These are phyloP conservation scores for Crucihimalaya himalaica DNA, from an alignment of 345 rosid genomes.

Conservation along the genomic window DNA sequence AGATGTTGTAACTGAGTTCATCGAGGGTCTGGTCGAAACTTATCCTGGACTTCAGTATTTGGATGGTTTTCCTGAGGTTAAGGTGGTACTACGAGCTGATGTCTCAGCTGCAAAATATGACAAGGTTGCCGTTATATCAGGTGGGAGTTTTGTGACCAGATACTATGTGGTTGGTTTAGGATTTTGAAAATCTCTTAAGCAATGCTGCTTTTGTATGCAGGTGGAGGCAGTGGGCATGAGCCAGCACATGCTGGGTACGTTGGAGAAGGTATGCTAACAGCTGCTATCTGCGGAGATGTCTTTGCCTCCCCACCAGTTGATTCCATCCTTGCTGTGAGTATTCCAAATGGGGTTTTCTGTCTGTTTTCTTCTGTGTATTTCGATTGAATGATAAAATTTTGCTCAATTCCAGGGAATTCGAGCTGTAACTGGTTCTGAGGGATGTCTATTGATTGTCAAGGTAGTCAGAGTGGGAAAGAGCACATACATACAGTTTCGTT, in stretches of 20 bases:
- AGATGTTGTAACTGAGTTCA: slow-evolving; percentile 95
- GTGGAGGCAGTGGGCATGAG: slow-evolving; percentile 99
- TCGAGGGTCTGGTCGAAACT: slow-evolving; percentile 93
- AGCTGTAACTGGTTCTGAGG: slow-evolving; percentile 96
- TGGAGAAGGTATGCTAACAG: slow-evolving; percentile 99
- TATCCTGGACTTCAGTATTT: slow-evolving; percentile 84
- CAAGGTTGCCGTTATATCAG: slow-evolving; percentile 94
- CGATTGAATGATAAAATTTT: slow-evolving; percentile 8
- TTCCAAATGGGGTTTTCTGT: background rate
- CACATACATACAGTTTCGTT: background rate
- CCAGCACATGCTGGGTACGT: slow-evolving; percentile 99
- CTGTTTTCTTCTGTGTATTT: background rate
- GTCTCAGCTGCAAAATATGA: slow-evolving; percentile 63
- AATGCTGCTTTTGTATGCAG: slow-evolving; percentile 42
- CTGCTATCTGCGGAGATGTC: slow-evolving; percentile 94
- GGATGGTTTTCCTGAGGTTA: slow-evolving; percentile 98
- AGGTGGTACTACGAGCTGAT: slow-evolving; percentile 94
- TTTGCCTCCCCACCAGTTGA: slow-evolving; percentile 95
- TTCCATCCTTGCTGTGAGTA: slow-evolving; percentile 85
- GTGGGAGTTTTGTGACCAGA: slow-evolving; percentile 40
- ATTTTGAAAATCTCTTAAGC: background rate
- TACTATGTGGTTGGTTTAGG: background rate
- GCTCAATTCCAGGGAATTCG: slow-evolving; percentile 77
- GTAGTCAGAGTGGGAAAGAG: slow-evolving; percentile 44
- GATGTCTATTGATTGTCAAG: slow-evolving; percentile 91